phyloP scores from a whole-genome alignment of 331 rosid genomes.

The Rosa hybrid region DNA sequence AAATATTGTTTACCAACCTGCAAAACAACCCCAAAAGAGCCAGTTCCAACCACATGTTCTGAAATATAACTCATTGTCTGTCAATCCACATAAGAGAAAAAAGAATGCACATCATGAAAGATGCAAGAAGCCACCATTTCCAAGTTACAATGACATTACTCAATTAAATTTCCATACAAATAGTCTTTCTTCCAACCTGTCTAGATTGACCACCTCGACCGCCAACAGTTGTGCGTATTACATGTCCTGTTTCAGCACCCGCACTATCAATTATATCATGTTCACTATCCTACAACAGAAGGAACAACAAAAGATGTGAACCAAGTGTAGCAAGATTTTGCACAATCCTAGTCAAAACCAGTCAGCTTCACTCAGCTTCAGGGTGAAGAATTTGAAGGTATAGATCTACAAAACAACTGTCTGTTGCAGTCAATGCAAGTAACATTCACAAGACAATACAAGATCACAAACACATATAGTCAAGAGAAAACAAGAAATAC shows the following conservation, averaged over 20 bases:
- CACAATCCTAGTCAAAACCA: no score
- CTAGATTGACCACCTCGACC: slow-evolving; percentile 87
- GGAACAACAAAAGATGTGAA: slow-evolving; percentile 16
- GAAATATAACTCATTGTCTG: slow-evolving; percentile 81
- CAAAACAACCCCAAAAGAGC: slow-evolving; percentile 88
- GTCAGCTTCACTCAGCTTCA: no score
- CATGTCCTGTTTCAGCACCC: slow-evolving; percentile 95
- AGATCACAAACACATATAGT: no score
- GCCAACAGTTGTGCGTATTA: slow-evolving; percentile 81
- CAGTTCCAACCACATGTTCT: slow-evolving; percentile 91
- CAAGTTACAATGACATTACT: slow-evolving; percentile 13
- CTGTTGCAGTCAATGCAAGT: no score
- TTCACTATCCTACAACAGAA: slow-evolving; percentile 71
- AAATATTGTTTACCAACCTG: slow-evolving; percentile 47
- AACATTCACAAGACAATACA: no score
- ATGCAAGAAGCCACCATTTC: neutral
- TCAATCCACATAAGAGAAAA: slow-evolving; percentile 24
- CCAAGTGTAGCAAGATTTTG: no score
- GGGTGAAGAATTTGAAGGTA: no score
- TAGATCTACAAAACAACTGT: no score
- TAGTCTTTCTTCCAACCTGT: slow-evolving; percentile 51
- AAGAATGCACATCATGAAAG: neutral
- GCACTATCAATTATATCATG: slow-evolving; percentile 80
- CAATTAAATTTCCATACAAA: slow-evolving; percentile 8
- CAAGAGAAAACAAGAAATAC: no score